These are phyloP conservation scores for Phytophthora fragariaefolia DNA, from an alignment of 352 stramenopile genomes.

Conservation along the genomic window DNA sequence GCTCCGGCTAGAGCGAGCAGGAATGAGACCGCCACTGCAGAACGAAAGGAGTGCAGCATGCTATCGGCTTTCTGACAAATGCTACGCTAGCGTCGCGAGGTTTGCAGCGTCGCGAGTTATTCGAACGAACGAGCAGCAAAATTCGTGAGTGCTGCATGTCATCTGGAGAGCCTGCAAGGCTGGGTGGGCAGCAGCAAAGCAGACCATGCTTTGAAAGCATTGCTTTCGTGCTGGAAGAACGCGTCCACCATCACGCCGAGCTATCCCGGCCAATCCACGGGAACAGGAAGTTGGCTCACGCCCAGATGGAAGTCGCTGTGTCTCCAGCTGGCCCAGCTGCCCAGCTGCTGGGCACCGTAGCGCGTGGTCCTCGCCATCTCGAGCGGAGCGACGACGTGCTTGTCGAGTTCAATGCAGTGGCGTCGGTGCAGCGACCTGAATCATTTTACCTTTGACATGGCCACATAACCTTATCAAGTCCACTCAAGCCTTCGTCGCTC, in stretches of 20 bases:
- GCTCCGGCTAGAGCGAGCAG: slow-evolving; percentile 8
- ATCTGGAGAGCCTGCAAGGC: slow-evolving; percentile 11
- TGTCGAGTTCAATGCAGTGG: slow-evolving; percentile 3
- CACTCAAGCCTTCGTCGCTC: slow-evolving; percentile 4
- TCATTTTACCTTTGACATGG: not conserved
- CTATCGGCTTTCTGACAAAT: slow-evolving; percentile 4
- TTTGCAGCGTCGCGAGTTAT: not conserved
- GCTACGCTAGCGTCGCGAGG: slow-evolving; percentile 5
- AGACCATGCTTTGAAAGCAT: slow-evolving; percentile 15
- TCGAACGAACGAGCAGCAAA: slow-evolving; percentile 28
- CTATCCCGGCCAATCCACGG: slow-evolving; percentile 35
- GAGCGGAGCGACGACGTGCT: slow-evolving; percentile 16
- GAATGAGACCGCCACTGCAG: slow-evolving; percentile 14
- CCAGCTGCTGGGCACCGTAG: slow-evolving; percentile 11
- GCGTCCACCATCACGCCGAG: slow-evolving; percentile 23
- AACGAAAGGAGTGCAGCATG: slow-evolving; percentile 31
- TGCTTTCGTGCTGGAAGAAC: slow-evolving; percentile 24
- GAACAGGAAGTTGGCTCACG: slow-evolving; percentile 12
- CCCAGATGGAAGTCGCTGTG: slow-evolving; percentile 34
- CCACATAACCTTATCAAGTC: not conserved
- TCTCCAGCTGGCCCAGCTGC: no score
- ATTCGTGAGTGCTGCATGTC: slow-evolving; percentile 21
- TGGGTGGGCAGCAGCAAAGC: slow-evolving; percentile 16
- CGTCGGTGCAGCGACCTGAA: not conserved
- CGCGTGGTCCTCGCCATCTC: slow-evolving; percentile 12